Evolutionary conservation across 768 basidiomycete species (phyloP), one percentile per base, ranked within the genome.

Genomic region (Serendipita vermifera): DNA sequence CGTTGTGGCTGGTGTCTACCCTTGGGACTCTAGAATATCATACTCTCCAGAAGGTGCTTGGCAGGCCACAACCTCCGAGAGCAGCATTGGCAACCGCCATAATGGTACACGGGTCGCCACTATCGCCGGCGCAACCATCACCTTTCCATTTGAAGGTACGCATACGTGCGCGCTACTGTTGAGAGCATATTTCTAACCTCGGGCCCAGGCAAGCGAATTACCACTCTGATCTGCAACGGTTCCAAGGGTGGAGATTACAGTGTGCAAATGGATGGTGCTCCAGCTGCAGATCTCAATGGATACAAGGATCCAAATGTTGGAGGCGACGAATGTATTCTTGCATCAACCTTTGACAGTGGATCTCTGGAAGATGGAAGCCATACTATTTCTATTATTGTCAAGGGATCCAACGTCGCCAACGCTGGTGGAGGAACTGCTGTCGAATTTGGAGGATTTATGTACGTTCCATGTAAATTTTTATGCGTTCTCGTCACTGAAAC

Each of bases 391-490:
- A 29, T 51, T 29, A 51, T 51, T 29, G 46, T 51, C 22, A 51
- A 51, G 29, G 46, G 46, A 4, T 51, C 46, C 7, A 20, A 15
- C 20, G 46, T 29, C n/a, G 46, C 22, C n/a, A 29, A 5, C 6
- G 15, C 29, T 9, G 27, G 9, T n/a, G n/a, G n/a, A 7, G 7
- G 29, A 15, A 29, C 20, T 15, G 5, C 17, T 20, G 46, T 51
- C 9, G 46, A 51, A 51, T 51, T 51, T 29, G 29, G 46, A 9
- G 46, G 46, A 15, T 51, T 51, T n/a, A 51, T 51, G 46, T 51
- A 29, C 24, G 46, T n/a, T 7, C n/a, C 46, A 9, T 5, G 11
- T 7, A 20, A 9, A 9, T 7, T 11, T 29, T n/a, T 26, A 5
- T 26, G 5, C 31, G 20, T 4, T 51, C n/a, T 15, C 46, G 17